Evolutionary conservation across 371 early-diverging fungal species (phyloP).

Genomic region (Lichtheimia corymbifera): DNA sequence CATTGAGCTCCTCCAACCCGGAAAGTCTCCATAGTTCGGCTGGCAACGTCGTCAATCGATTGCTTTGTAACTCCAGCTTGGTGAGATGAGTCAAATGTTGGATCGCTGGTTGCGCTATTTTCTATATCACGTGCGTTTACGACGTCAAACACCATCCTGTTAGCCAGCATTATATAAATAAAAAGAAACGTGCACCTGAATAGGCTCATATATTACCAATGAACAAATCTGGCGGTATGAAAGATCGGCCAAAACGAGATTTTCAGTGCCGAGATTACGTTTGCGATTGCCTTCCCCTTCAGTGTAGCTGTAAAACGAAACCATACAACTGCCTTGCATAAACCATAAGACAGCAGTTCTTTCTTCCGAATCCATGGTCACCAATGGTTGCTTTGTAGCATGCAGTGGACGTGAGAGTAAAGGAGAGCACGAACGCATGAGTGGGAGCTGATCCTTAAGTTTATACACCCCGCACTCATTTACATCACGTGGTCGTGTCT

Average conservation of each 20-base stretch:
- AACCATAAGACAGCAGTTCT: slow-evolving; percentile 17
- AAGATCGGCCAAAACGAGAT: slow-evolving; percentile 19
- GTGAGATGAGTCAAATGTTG: slow-evolving; percentile 55
- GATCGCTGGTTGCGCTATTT: slow-evolving; percentile 43
- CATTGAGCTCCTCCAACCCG: slow-evolving; percentile 73
- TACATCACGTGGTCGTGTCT: no score
- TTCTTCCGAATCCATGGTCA: neutral
- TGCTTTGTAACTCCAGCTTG: slow-evolving; percentile 89
- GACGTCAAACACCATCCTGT: neutral
- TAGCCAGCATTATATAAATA: neutral
- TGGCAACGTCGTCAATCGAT: slow-evolving; percentile 77
- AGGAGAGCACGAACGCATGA: neutral
- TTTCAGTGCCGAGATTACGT: slow-evolving; percentile 7
- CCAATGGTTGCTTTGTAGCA: slow-evolving; percentile 2
- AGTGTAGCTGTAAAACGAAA: slow-evolving; percentile 11
- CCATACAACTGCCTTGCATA: slow-evolving; percentile 14
- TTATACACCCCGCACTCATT: no score
- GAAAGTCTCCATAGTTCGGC: slow-evolving; percentile 70
- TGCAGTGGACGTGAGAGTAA: neutral
- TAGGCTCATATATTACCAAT: slow-evolving; percentile 20
- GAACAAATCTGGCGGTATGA: slow-evolving; percentile 24
- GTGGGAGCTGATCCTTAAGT: no score
- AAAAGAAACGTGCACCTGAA: neutral
- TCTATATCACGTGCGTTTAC: slow-evolving; percentile 19
- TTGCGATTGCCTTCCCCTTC: slow-evolving; percentile 3